Evolutionary conservation across 176 grass and related monocot genomes (phyloP), one percentile per base, ranked within the genome.

Genomic region (Phyllostachys edulis): DNA sequence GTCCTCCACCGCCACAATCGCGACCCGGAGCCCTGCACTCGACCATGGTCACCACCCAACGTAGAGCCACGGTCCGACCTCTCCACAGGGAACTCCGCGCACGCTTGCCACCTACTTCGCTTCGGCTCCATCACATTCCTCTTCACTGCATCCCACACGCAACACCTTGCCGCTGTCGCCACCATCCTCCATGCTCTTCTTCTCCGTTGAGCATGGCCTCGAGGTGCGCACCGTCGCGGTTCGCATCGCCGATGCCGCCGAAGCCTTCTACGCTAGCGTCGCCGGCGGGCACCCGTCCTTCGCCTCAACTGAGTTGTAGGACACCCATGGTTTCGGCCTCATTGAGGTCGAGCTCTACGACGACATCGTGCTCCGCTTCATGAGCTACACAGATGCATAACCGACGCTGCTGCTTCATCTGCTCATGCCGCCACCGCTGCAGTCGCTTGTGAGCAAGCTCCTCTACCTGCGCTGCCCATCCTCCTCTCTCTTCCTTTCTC

Each of bases 261-360:
- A 55, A 7, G 51, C 51, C 51, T 55, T 55, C 18, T 17, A 6
- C 6, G 51, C 51, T 6, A 55, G 51, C 17, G 51, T 55, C 6
- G 16, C 50, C 5, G 17, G 51, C 17, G 51, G 17, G 17, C 51
- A 17, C 51, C 51, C 17, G 5, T 5, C 16, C 17, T 55, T 55
- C 17, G 1, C 16, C 51, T 17, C 51, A 17, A 55, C 17, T 7
- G 51, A 55, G 51, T 17, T 55, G 29, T 29, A 29, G 29, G 29
- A 29, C 69, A n/a, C 2, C 42, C 42, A 9, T 9, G 42, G 42
- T 9, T 45, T 45, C 42, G 2, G 42, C 9, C 42, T 45, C 42
- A 9, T 9, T 11, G 42, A 45, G 42, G 42, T 45, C 42, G 42
- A 98, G 93, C 96, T 93, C 29, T 29, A 29, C 29, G 29, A 1